Evolutionary conservation across 768 basidiomycete genomes (phyloP), one percentile per base, ranked within the genome.

Genomic region (Mycena capillaripes): DNA sequence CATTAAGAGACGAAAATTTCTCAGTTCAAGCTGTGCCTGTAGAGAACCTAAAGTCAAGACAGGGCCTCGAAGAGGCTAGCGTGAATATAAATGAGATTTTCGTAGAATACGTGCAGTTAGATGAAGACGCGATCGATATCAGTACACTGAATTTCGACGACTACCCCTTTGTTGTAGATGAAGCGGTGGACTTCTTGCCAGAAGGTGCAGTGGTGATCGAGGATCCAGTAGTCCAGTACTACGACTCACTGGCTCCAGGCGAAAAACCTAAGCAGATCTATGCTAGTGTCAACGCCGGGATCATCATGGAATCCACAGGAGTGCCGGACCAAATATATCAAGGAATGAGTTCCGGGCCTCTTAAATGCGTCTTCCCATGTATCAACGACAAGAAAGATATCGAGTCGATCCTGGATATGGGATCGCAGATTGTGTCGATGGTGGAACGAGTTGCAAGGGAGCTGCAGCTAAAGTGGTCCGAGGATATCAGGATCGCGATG

Each of bases 351-450:
- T 23, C n/a, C 4, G 12, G n/a, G 8, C n/a, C 21, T 9, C 23
- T 50, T 19, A 12, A 34, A n/a, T 36, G 34, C 12, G 14, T 38
- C 6, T 38, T 25, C 27, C 8, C 27, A 17, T 21, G 21, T 32
- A 21, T 3, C 3, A n/a, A 57, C 36, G 9, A 36, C 14, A n/a
- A 17, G 34, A n/a, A 11, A 4, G 11, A 10, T 4, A 14, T n/a
- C 5, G 57, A 58, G 40, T n/a, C 36, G 4, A 58, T 58, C 2
- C 3, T 14, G 7, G 57, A 58, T 17, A 14, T n/a, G 2, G 57
- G 57, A 10, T 58, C 57, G 12, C 57, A 58, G n/a, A 58, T 58
- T 38, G 57, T 58, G 23, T 58, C 57, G 1, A 58, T 58, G 57
- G 4, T 2, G 4, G n/a, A 14, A 8, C n/a, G 2, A 6, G 21